Percentiles rank a stretch among this genome's conserved stretches.
phyloP scores from a whole-genome alignment of 176 grass and related monocot species.

The Aegilops sharonensis region DNA sequence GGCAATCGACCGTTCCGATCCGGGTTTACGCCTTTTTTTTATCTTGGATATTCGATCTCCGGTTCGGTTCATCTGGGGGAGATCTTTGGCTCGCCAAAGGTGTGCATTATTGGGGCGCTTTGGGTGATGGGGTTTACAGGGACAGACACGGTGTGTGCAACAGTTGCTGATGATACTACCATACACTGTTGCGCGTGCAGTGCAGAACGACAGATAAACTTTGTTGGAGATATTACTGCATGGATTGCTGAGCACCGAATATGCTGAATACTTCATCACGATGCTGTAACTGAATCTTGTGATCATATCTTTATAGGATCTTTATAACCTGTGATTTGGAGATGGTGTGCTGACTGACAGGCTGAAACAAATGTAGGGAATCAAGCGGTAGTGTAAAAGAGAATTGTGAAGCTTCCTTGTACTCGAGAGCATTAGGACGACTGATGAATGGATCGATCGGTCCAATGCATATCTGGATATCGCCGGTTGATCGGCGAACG shows the following conservation, averaged over 20 bases:
- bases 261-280: not conserved
- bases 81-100: constrained; percentile 5
- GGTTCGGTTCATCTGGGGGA: constrained; percentile 5
- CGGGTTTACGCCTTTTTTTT: not conserved
- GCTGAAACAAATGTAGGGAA: not conserved
- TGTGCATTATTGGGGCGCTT: constrained; percentile 27
- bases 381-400: not conserved
- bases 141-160: not conserved
- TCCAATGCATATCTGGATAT: not conserved
- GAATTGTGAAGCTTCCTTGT: not conserved
- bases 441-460: not conserved
- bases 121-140: constrained; percentile 10
- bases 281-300: not conserved
- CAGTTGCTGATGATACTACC: not conserved
- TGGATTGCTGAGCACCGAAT: not conserved
- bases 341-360: not conserved
- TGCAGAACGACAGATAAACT: too few relatives aligned
- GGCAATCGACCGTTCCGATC: not conserved
- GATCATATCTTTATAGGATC: not conserved
- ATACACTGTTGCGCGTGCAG: not conserved
- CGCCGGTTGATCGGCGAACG: not conserved
- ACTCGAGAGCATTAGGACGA: not conserved
- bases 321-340: not conserved
- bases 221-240: not conserved
- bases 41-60: not conserved